phyloP scores from a whole-genome alignment of 2,329 filamentous ascomycete species.

The Ceratocystis variospora region DNA sequence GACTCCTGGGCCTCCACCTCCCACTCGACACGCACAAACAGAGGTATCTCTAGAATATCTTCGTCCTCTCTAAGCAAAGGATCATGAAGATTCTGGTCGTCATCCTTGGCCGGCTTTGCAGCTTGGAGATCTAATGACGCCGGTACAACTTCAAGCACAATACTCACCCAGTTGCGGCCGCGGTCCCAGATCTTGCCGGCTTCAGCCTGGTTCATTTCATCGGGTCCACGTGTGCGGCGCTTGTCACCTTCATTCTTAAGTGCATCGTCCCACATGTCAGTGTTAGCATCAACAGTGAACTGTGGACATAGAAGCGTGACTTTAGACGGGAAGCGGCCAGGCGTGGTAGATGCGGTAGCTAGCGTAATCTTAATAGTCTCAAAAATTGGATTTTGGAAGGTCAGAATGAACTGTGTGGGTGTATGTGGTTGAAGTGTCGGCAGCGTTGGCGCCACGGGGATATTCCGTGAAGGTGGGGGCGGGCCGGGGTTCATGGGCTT shows the following conservation, averaged over 20 bases:
- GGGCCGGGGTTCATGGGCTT: slow-evolving; percentile 37
- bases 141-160: slow-evolving; percentile 80
- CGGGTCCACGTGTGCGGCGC: slow-evolving; percentile 28
- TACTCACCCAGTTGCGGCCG: slow-evolving; percentile 86
- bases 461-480: slow-evolving; percentile 16
- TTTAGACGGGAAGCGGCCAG: slow-evolving; percentile 59
- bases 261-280: slow-evolving; percentile 77
- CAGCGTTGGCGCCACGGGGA: slow-evolving; percentile 23
- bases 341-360: slow-evolving; percentile 67
- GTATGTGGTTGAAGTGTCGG: slow-evolving; percentile 39
- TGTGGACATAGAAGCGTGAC: slow-evolving; percentile 90
- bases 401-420: slow-evolving; percentile 68
- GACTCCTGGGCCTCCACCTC: slow-evolving; percentile 57
- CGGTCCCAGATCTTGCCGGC: slow-evolving; percentile 94
- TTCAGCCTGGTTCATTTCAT: slow-evolving; percentile 38
- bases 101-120: slow-evolving; percentile 24
- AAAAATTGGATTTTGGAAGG: slow-evolving; percentile 87
- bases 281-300: slow-evolving; percentile 88
- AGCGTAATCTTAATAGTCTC: slow-evolving; percentile 78
- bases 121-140: slow-evolving; percentile 36
- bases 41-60: slow-evolving; percentile 70
- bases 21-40: slow-evolving; percentile 89
- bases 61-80: slow-evolving; percentile 44
- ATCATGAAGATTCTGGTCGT: slow-evolving; percentile 30
- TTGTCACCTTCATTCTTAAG: slow-evolving; percentile 39